These are phyloP conservation scores for Helminthosporium solani DNA, from an alignment of 2,329 filamentous ascomycete species.

Conservation along the genomic window DNA sequence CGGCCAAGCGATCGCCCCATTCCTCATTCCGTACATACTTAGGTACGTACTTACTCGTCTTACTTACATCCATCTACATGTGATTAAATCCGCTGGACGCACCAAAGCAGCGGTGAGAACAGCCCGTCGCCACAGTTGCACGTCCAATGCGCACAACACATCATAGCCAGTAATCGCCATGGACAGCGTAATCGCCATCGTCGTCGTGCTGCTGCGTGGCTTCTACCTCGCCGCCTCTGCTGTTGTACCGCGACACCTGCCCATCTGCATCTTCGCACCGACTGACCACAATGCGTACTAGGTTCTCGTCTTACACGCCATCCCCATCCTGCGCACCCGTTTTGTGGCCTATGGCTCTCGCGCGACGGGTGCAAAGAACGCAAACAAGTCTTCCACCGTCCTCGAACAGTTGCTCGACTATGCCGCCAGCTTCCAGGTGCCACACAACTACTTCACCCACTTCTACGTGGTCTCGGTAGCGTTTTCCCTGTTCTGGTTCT, in stretches of 20 bases:
- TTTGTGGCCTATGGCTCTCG: slow-evolving; percentile 64
- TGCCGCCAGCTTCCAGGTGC: slow-evolving; percentile 62
- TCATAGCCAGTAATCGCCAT: slow-evolving; percentile 7
- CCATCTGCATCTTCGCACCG: slow-evolving; percentile 16
- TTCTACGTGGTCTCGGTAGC: slow-evolving; percentile 76
- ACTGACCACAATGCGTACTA: slow-evolving; percentile 39
- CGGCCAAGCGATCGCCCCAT: too few relatives aligned
- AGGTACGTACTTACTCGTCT: too few relatives aligned
- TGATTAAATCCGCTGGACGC: too few relatives aligned
- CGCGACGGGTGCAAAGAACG: slow-evolving; percentile 6
- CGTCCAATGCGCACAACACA: background rate
- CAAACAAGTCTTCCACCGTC: slow-evolving; percentile 9
- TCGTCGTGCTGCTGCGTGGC: slow-evolving; percentile 31
- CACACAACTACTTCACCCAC: slow-evolving; percentile 85
- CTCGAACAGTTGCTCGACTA: slow-evolving; percentile 48
- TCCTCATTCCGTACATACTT: too few relatives aligned
- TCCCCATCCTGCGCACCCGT: slow-evolving; percentile 54
- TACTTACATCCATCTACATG: too few relatives aligned
- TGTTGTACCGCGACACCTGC: slow-evolving; percentile 41
- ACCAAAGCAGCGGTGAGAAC: background rate
- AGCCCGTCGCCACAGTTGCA: background rate
- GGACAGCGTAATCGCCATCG: slow-evolving; percentile 12
- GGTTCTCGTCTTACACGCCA: slow-evolving; percentile 54
- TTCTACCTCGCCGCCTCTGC: slow-evolving; percentile 42
- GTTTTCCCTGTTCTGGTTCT: slow-evolving; percentile 72